Base-by-base conservation (phyloP, 1,139 yeast genomes). In the Saccharomyces pastorianus region DNA sequence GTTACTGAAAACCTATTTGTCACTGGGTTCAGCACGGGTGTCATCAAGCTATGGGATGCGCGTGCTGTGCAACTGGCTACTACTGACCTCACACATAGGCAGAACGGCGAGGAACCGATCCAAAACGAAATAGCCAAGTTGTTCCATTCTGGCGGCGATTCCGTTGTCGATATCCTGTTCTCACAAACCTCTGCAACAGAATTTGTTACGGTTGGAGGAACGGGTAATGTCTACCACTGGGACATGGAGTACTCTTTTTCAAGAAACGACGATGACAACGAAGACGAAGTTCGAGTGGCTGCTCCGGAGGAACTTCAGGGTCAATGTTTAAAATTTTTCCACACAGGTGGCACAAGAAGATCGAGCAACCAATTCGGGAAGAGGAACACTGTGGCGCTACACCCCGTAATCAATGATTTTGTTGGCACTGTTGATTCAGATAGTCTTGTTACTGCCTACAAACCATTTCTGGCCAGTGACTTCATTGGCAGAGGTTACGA, bases 201-300 rank as follows among this genome's bases (percentile, higher is more conserved):
- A 50, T 63, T 67, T 48, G 48, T 67, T 20, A 63, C 70, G 6
- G 67, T 67, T 13, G 71, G 71, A 29, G 63, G 62, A 6, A 56
- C 65, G 8, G 71, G 71, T 23, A 65, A 64, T 48, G 64, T 68
- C 5, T 67, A 68, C 55, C 71, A 68, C 44, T 68, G 71, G 71
- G 68, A 67, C 53, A 53, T 66, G 55, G 64, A 62, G 47, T 61
- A 58, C 46, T 57, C 64, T 48, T 60, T 67, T 49, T 57, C 63
- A 20, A 59, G 58, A 23, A 58, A 61, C 46, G 65, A 59, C 46
- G 65, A 59, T 44, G 66, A 64, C 47, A 59, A 58, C 48, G 65
- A 59, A 27, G 64, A 60, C 34, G 56, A 52, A 6, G 49, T 56
- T 49, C 53, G 51, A 25, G 32, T 51, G 20, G 58, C 58, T 9